Base-by-base conservation (phyloP, 352 stramenopile genomes). In the Phytophthora cactorum region DNA sequence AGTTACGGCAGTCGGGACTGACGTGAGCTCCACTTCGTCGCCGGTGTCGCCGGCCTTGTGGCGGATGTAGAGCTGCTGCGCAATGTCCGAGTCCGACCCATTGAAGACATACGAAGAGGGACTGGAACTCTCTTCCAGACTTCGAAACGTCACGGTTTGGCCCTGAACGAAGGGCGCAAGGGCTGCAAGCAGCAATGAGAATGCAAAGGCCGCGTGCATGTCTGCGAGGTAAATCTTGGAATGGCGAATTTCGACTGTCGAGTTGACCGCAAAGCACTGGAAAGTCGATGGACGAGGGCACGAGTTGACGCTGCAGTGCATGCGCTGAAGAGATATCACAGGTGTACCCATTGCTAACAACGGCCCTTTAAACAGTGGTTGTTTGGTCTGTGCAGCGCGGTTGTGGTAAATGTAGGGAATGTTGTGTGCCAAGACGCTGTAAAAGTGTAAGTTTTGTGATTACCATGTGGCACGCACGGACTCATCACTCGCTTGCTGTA, bases 41-140 rank as follows among this genome's bases (percentile, higher is more conserved):
- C n/a, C 36, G 4, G 22, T 46, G 45, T 67, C 69, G 11, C 66
- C 66, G 4, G 66, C 66, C 32, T 47, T 46, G 53, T 72, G 17
- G 8, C 68, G 72, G 41, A 63, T 49, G 60, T 74, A 77, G 15
- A 76, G 65, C 56, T 81, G 73, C 34, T 63, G 61, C 9, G 73
- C 73, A 46, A 81, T 68, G 61, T 78, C 73, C 34, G 74, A 84
- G 45, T 67, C 76, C 8, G 52, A 51, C 8, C 68, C 72, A 39
- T 79, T 71, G 41, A 79, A 77, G 27, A 66, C 41, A 47, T 72
- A 79, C 29, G 51, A 54, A 3, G 41, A 49, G 12, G 50, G 22
- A 22, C 46, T 17, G 45, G 44, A 53, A 22, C 41, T 52, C 36
- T 62, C 57, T n/a, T 58, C 57, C 9, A 72, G 44, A 50, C 57